Conservation (phyloP, 2,329 filamentous ascomycete species). For the Beauveria caledonica region DNA sequence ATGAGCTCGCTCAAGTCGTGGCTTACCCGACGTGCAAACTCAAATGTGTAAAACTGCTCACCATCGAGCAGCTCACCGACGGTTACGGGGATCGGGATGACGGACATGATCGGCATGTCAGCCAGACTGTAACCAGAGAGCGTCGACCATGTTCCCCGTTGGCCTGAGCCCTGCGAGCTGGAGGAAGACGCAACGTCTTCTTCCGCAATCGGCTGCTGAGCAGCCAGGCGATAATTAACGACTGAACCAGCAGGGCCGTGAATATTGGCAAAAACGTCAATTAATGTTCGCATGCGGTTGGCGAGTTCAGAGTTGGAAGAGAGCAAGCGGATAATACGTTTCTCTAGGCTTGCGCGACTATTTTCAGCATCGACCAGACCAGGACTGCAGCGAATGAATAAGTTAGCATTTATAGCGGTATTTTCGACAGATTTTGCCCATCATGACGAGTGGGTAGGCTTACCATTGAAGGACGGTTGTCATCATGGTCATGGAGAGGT, state of each 20-base stretch:
- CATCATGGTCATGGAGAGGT: constrained; percentile 31
- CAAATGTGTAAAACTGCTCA: constrained; percentile 24
- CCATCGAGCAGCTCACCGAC: constrained; percentile 25
- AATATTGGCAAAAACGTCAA: constrained; percentile 17
- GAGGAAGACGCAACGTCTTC: neutral
- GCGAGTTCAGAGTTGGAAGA: constrained; percentile 27
- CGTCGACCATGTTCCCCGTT: constrained; percentile 14
- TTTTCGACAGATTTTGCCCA: neutral
- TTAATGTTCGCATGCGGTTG: constrained; percentile 22
- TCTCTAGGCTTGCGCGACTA: constrained; percentile 26
- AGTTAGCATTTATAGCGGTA: neutral
- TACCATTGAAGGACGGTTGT: constrained; percentile 32
- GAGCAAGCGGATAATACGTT: constrained; percentile 26
- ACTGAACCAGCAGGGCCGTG: constrained; percentile 12
- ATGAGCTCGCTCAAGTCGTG: constrained; percentile 21
- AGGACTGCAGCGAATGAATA: constrained; percentile 18
- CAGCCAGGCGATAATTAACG: constrained; percentile 12
- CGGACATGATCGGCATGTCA: constrained; percentile 23
- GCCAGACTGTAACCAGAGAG: constrained; percentile 25
- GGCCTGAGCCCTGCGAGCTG: constrained; percentile 11
- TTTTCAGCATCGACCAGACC: constrained; percentile 28
- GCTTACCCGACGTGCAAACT: constrained; percentile 21
- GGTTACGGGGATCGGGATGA: constrained; percentile 24
- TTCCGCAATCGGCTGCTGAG: constrained; percentile 2
- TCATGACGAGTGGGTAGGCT: constrained; percentile 6